phyloP scores from a whole-genome alignment of 192 early-diverging fungal species.

The Umbelopsis isabellina region DNA sequence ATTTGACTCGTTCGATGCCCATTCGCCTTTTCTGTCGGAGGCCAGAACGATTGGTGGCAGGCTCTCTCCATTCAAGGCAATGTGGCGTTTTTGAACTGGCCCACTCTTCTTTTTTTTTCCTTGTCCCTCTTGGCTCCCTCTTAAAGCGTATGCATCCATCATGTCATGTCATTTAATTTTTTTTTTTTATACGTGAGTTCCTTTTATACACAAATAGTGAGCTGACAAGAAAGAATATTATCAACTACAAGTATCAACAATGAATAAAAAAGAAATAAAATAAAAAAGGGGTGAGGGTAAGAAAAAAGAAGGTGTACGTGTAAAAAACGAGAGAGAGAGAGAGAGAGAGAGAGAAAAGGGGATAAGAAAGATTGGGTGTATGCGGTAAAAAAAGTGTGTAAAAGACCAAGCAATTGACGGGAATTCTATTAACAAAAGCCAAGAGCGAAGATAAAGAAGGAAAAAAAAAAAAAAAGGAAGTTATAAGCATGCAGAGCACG shows the following conservation, averaged over 20 bases:
- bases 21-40: constrained; percentile 3
- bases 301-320: background rate
- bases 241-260: constrained; percentile 20
- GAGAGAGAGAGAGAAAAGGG: background rate
- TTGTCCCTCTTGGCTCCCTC: background rate
- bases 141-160: background rate
- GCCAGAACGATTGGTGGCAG: background rate
- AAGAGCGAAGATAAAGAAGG: background rate
- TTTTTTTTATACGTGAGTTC: background rate
- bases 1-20: background rate
- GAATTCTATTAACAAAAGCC: constrained; percentile 17
- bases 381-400: too few relatives aligned
- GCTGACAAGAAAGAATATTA: constrained; percentile 14
- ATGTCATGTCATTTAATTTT: background rate
- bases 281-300: background rate
- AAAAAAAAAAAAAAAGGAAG: background rate
- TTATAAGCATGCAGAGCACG: too few relatives aligned
- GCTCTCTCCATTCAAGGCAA: constrained; percentile 16
- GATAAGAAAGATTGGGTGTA: too few relatives aligned
- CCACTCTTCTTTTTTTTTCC: constrained; percentile 11
- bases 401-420: background rate
- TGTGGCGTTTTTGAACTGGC: constrained; percentile 7
- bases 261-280: constrained; percentile 3
- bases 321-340: background rate
- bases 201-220: constrained; percentile 20